Evolutionary conservation across 371 early-diverging fungal genomes (phyloP).

Genomic region (Syncephalastrum monosporum): DNA sequence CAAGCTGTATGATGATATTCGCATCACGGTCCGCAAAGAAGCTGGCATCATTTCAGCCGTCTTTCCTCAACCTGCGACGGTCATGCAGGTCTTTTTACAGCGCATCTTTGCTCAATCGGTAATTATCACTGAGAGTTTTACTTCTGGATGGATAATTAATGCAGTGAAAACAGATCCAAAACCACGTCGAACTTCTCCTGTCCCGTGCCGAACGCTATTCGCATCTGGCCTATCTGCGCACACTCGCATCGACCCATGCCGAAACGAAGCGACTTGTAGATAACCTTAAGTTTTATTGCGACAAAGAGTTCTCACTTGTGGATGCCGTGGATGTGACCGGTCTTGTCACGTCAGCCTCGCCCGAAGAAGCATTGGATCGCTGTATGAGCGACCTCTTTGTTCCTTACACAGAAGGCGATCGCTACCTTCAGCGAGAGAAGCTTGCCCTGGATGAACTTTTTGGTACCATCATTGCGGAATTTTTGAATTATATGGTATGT

Average conservation of each 20-base stretch:
- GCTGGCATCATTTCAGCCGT: conserved; percentile 88
- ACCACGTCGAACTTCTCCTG: conserved; percentile 78
- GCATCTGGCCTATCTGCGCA: conserved; percentile 76
- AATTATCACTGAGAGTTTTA: conserved; percentile 17
- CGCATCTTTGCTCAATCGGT: conserved; percentile 95
- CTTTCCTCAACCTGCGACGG: conserved; percentile 89
- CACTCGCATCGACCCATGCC: conserved; percentile 73
- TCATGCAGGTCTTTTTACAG: conserved; percentile 91
- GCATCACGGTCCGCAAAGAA: conserved; percentile 78
- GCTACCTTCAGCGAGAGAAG: conserved; percentile 80
- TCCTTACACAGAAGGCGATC: conserved; percentile 86
- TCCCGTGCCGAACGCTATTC: conserved; percentile 69
- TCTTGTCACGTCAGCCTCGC: conserved; percentile 43
- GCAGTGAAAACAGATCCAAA: conserved; percentile 68
- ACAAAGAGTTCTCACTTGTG: conserved; percentile 51
- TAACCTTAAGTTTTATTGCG: conserved; percentile 63
- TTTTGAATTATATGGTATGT: conserved; percentile 44
- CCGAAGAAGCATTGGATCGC: conserved; percentile 73
- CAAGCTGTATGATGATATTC: conserved; percentile 81
- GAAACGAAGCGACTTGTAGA: conserved; percentile 74
- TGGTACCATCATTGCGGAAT: conserved; percentile 49
- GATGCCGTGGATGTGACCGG: conserved; percentile 27
- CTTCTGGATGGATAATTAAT: background rate
- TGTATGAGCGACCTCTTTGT: conserved; percentile 94
- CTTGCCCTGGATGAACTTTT: conserved; percentile 65